These are phyloP conservation scores for Cymbopogon citratus DNA, from an alignment of 176 grass and related monocot genomes.

Conservation along the genomic window DNA sequence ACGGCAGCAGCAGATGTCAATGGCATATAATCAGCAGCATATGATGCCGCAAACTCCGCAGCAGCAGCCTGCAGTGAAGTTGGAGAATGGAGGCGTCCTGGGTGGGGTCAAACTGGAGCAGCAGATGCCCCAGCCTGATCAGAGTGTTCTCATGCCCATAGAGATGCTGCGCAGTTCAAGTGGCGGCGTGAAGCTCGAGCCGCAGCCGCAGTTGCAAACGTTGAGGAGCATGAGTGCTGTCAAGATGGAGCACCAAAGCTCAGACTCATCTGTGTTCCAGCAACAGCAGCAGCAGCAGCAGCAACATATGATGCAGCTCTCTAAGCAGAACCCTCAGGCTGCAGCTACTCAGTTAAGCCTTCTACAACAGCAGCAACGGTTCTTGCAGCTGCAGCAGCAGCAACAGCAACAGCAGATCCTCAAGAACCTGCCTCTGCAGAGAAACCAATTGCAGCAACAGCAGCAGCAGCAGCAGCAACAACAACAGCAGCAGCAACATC, in stretches of 20 bases:
- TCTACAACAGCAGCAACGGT: conserved; percentile 68
- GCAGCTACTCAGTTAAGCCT: conserved; percentile 64
- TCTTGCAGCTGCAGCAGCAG: conserved; percentile 65
- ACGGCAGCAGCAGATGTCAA: conserved; percentile 28
- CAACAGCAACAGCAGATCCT: conserved; percentile 64
- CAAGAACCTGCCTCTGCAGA: conserved; percentile 60
- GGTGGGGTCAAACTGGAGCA: conserved; percentile 72
- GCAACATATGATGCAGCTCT: conserved; percentile 60
- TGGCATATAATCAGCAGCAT: conserved; percentile 61
- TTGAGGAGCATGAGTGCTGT: conserved; percentile 62
- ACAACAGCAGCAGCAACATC: conserved; percentile 43
- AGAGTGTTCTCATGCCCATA: conserved; percentile 20
- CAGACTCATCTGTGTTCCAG: conserved; percentile 43
- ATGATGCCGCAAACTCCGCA: conserved; percentile 35
- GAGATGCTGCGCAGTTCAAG: conserved; percentile 35
- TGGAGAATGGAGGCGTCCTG: conserved; percentile 49
- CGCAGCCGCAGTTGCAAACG: conserved; percentile 65
- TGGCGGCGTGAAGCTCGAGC: conserved; percentile 47
- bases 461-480: conserved; percentile 45
- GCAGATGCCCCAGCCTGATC: conserved; percentile 52
- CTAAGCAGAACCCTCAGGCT: conserved; percentile 72
- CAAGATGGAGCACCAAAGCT: conserved; percentile 70
- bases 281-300: conserved; percentile 46
- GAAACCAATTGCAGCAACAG: conserved; percentile 50
- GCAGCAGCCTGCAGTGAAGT: conserved; percentile 36